phyloP scores from a whole-genome alignment of 1,139 yeast species.

The Pichia terricola region DNA sequence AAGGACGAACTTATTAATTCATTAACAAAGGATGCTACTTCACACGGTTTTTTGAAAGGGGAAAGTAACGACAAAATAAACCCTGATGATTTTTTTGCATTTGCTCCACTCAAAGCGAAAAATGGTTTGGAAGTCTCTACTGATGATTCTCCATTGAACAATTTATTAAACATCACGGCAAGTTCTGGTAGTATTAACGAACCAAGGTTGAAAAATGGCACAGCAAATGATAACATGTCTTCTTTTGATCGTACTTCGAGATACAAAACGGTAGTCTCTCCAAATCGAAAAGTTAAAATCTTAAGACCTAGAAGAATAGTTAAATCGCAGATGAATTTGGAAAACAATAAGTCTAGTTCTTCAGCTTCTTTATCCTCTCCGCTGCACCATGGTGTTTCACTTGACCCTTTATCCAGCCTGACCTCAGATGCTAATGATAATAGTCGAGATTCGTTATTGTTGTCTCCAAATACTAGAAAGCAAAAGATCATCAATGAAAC shows the following conservation, averaged over 20 bases:
- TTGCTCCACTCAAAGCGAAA: slow-evolving; percentile 2
- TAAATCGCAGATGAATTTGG: slow-evolving; percentile 18
- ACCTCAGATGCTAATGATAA: too few species aligned
- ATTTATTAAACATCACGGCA: slow-evolving; percentile 5
- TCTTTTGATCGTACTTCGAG: too few species aligned
- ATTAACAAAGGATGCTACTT: slow-evolving; percentile 17
- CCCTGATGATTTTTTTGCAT: slow-evolving; percentile 3
- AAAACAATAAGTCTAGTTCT: too few species aligned
- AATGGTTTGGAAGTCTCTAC: not conserved
- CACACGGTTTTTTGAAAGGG: slow-evolving; percentile 6
- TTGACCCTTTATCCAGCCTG: too few species aligned
- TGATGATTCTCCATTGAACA: slow-evolving; percentile 16
- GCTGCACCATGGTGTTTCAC: too few species aligned
- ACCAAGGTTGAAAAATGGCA: not conserved
- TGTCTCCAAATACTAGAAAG: slow-evolving; percentile 12
- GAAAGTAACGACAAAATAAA: slow-evolving; percentile 1
- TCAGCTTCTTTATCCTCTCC: too few species aligned
- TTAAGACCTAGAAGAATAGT: slow-evolving; percentile 38
- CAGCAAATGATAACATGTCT: not conserved
- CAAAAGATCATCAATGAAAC: slow-evolving; percentile 30
- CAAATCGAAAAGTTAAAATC: slow-evolving; percentile 27
- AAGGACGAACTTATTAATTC: slow-evolving; percentile 24
- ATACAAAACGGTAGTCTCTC: slow-evolving; percentile 21
- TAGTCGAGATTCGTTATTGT: not conserved
- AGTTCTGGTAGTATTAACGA: not conserved